Base-by-base conservation (phyloP, 1,139 yeast genomes). In the Geotrichum europaeum region DNA sequence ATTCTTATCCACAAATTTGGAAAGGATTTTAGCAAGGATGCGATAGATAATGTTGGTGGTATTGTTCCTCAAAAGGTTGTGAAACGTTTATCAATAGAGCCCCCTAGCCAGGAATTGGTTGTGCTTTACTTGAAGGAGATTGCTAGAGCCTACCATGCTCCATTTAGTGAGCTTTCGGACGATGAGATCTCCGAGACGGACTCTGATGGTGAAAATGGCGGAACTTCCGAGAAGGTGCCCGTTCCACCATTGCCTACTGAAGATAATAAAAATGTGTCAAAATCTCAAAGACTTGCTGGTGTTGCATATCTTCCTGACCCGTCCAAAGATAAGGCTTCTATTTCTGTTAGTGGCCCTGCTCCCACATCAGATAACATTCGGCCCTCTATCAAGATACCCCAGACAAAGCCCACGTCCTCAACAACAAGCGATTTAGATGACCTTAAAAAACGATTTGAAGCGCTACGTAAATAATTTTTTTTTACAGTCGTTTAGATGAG, bases 101-200 rank as follows among this genome's bases (percentile, higher is more conserved):
- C 96, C 2, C 97, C 96, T 0, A 75, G 81, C 4, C 80, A 78
- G 51, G 84, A 80, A 30, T 77, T 90, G 62, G 96, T 90, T 1
- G 79, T 81, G 28, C 73, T 88, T 63, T 91, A 91, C 70, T 76
- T 91, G 64, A 77, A 82, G 62, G 97, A 91, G 69, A 90, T 91
- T 63, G 96, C 96, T 0, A 78, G 79, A 62, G 89, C 96, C 0
- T 91, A 91, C 70, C 81, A 80, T 51, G 95, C 86, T 1, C 89
- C 92, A 0, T 89, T 83, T 69, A 83, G 89, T 55, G 86, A 84
- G 25, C 70, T 85, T 60, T 73, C 72, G 2, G 79, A 72, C n/a
- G 77, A 74, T 15, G 69, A 64, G 2, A 72, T 67, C n/a, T 69
- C 68, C 36, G 71, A 69, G 49, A 75, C 72, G n/a, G 70, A 69